phyloP scores from a whole-genome alignment of 352 stramenopile species.

The Pythium rishiriense region DNA sequence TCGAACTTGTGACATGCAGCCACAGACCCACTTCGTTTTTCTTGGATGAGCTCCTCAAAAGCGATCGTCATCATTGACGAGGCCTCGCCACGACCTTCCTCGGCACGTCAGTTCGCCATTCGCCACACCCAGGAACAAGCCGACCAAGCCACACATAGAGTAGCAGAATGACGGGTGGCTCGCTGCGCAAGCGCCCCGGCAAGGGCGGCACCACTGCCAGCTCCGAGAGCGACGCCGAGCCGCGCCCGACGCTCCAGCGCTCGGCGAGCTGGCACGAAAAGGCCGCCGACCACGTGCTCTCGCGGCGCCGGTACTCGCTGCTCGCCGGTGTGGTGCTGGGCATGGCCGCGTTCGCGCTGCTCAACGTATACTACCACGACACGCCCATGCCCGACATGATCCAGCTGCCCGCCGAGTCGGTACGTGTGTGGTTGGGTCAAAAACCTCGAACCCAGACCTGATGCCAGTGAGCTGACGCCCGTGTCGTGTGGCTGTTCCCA shows the following conservation, averaged over 20 bases:
- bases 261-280: constrained; percentile 57
- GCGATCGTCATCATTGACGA: neutral
- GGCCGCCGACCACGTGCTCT: constrained; percentile 56
- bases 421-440: constrained; percentile 18
- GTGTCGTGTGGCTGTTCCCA: neutral
- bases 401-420: constrained; percentile 36
- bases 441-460: too few relatives aligned
- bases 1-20: constrained; percentile 1
- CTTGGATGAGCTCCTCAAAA: neutral
- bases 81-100: neutral
- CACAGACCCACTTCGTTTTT: neutral
- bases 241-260: constrained; percentile 31
- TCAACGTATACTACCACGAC: constrained; percentile 52
- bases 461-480: neutral
- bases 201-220: constrained; percentile 10
- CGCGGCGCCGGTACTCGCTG: constrained; percentile 73
- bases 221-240: neutral
- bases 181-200: constrained; percentile 29
- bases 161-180: constrained; percentile 3
- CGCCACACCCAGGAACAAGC: neutral
- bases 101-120: neutral
- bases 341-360: constrained; percentile 45
- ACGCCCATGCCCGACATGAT: constrained; percentile 44
- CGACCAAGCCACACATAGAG: neutral
- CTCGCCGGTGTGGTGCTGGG: constrained; percentile 57